Percentiles rank a stretch among this genome's conserved stretches.
Evolutionary conservation across 2,329 filamentous ascomycete species (phyloP).

Genomic region (Penicillium glabrum): DNA sequence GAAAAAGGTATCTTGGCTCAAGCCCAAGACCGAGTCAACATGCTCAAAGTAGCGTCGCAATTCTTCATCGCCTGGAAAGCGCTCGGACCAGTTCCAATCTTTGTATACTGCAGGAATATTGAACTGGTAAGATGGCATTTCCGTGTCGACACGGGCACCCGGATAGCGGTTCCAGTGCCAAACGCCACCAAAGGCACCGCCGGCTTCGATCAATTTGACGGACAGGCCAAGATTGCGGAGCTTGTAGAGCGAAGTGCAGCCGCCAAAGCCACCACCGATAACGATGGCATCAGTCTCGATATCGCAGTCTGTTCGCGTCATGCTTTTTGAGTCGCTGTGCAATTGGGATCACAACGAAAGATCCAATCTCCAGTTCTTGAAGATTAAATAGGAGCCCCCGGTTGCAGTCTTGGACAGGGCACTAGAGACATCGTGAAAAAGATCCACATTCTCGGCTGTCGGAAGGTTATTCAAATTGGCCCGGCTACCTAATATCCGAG

Average conservation of each 20-base stretch:
- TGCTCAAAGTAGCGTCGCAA: constrained; percentile 50
- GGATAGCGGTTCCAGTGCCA: constrained; percentile 50
- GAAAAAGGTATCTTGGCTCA: constrained; percentile 49
- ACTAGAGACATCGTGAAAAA: background rate
- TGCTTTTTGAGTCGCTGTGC: background rate
- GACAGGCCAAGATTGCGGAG: constrained; percentile 39
- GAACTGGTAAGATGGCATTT: constrained; percentile 56
- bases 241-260: constrained; percentile 37
- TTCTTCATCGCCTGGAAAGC: constrained; percentile 35
- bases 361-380: background rate
- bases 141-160: constrained; percentile 45
- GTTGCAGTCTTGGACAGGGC: background rate
- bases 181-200: constrained; percentile 40
- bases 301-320: background rate
- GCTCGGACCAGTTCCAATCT: constrained; percentile 45
- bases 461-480: background rate
- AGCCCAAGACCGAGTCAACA: constrained; percentile 43
- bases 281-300: constrained; percentile 36
- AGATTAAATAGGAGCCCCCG: background rate
- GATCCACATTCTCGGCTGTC: background rate
- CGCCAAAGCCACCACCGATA: constrained; percentile 43
- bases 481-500: background rate
- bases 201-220: constrained; percentile 42
- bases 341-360: background rate
- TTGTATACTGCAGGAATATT: constrained; percentile 51